Conservation (phyloP, 208 protist species). For the Acanthamoeba lugdunensis region DNA sequence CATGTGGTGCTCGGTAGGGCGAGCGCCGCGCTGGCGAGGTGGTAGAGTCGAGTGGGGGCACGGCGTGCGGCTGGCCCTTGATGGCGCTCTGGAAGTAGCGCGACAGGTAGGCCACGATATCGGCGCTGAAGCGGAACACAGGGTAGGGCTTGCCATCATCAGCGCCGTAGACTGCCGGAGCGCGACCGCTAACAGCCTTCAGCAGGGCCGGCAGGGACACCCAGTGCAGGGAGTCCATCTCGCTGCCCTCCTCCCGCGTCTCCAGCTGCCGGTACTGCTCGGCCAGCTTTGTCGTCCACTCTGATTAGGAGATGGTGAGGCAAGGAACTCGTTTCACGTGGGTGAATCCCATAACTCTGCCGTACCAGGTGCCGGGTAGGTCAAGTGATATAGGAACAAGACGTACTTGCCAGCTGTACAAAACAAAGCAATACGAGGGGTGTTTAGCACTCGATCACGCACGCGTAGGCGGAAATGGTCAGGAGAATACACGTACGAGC, state of each 20-base stretch:
- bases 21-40: not conserved
- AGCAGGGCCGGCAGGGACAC: slow-evolving; percentile 15
- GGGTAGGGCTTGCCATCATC: slow-evolving; percentile 13
- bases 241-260: not conserved
- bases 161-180: not conserved
- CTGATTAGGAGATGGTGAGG: not conserved
- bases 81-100: not conserved
- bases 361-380: slow-evolving; percentile 12
- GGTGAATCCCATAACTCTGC: not conserved
- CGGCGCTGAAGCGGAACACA: slow-evolving; percentile 10
- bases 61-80: not conserved
- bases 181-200: not conserved
- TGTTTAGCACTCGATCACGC: not conserved
- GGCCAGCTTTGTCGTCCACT: not conserved
- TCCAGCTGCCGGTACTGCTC: not conserved
- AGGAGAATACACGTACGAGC: not conserved
- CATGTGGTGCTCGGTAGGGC: not conserved
- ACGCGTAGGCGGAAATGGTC: not conserved
- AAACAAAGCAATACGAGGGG: not conserved
- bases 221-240: slow-evolving; percentile 52
- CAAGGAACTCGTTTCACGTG: not conserved
- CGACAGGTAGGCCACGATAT: not conserved
- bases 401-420: slow-evolving; percentile 25
- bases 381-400: slow-evolving; percentile 7
- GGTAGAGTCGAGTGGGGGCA: not conserved